These are phyloP conservation scores for Platanus orientalis DNA, from an alignment of 164 flowering plant genomes.

Conservation along the genomic window DNA sequence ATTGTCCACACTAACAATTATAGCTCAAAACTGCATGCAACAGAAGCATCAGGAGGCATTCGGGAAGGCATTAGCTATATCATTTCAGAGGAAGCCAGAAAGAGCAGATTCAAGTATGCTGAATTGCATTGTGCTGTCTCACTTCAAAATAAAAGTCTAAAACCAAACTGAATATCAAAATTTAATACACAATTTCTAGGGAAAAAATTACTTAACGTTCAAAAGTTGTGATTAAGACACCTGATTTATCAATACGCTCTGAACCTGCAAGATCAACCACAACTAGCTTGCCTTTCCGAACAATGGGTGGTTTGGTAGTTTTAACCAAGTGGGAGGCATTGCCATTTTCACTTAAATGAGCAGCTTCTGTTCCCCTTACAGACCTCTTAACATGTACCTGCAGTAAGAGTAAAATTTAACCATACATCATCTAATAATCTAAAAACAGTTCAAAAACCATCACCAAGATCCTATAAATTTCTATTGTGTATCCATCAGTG, in stretches of 20 bases:
- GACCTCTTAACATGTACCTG: constrained; percentile 78
- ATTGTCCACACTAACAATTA: too few relatives aligned
- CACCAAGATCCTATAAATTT: neutral
- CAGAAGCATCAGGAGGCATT: too few relatives aligned
- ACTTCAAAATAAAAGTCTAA: too few relatives aligned
- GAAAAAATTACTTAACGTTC: neutral
- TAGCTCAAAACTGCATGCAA: too few relatives aligned
- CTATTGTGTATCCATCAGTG: neutral
- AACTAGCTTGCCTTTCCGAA: constrained; percentile 83
- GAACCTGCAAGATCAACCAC: constrained; percentile 99
- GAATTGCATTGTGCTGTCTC: too few relatives aligned
- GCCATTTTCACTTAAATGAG: constrained; percentile 50
- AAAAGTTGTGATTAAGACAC: constrained; percentile 28
- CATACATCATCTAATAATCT: neutral
- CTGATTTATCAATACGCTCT: constrained; percentile 95
- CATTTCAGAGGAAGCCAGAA: too few relatives aligned
- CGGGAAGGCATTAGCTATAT: too few relatives aligned
- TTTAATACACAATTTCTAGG: neutral
- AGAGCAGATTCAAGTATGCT: too few relatives aligned
- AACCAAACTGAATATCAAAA: too few relatives aligned
- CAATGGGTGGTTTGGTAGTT: constrained; percentile 57
- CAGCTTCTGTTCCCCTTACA: constrained; percentile 54
- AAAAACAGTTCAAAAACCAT: neutral
- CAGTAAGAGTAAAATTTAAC: constrained; percentile 7
- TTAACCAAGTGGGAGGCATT: constrained; percentile 40